These are phyloP conservation scores for Trichophyton rubrum DNA, from an alignment of 2,329 filamentous ascomycete genomes.

Conservation along the genomic window DNA sequence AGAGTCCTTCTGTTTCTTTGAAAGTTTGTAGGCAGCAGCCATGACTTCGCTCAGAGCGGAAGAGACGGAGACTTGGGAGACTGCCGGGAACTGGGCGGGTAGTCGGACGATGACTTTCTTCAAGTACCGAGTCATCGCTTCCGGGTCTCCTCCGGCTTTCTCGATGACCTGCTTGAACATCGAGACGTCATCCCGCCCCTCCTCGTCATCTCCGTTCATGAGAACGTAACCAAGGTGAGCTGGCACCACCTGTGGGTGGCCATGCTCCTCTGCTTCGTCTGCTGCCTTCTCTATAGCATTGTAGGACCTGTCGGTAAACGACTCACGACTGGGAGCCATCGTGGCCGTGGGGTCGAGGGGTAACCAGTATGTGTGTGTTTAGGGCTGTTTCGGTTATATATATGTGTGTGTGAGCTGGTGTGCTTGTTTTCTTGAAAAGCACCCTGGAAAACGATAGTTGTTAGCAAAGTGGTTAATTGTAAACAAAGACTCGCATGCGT, in stretches of 20 bases:
- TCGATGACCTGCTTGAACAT: constrained; percentile 92
- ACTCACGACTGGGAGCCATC: constrained; percentile 22
- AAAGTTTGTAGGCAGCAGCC: constrained; percentile 72
- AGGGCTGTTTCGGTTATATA: not conserved
- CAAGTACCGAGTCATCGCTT: constrained; percentile 73
- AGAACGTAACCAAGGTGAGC: constrained; percentile 64
- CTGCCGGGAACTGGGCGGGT: constrained; percentile 74
- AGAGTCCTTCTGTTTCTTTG: constrained; percentile 94
- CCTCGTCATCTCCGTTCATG: constrained; percentile 22
- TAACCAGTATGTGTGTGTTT: not conserved
- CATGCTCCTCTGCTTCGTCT: constrained; percentile 74
- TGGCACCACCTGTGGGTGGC: constrained; percentile 79
- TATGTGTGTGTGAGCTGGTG: not conserved
- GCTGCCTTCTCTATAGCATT: constrained; percentile 84
- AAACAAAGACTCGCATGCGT: not conserved
- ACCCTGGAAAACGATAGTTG: not conserved
- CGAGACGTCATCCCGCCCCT: constrained; percentile 34
- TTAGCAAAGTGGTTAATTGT: not conserved
- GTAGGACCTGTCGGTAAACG: constrained; percentile 87
- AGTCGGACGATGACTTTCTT: constrained; percentile 86
- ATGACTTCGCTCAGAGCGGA: constrained; percentile 72
- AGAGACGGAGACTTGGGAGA: constrained; percentile 76
- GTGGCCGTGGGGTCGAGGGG: not conserved
- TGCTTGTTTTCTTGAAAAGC: not conserved
- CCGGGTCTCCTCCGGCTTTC: constrained; percentile 81